A percentile compares a stretch with the other conserved stretches of the same genome.
Conservation (phyloP, 2,329 filamentous ascomycete genomes). For the Alternaria arborescens region DNA sequence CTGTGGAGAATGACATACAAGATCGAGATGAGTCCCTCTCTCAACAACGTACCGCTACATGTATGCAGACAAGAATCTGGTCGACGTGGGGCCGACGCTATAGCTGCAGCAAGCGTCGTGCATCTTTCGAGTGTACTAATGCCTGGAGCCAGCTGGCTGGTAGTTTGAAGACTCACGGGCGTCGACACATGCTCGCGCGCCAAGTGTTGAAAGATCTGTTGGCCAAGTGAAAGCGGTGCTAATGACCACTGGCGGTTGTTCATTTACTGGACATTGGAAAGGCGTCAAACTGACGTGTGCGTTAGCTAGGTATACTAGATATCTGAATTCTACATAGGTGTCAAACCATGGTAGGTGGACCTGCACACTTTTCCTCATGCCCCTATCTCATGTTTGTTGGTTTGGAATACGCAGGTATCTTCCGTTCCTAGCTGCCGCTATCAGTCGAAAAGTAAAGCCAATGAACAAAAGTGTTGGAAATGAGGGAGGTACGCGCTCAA, state of each 20-base stretch:
- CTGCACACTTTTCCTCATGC: background rate
- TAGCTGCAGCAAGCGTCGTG: background rate
- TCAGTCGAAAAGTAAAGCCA: background rate
- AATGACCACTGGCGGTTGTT: background rate
- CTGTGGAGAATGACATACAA: conserved; percentile 5
- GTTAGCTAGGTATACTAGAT: background rate
- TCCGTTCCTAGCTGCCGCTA: conserved; percentile 3
- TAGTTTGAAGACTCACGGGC: conserved; percentile 1
- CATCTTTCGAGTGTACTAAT: conserved; percentile 8
- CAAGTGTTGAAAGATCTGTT: conserved; percentile 6
- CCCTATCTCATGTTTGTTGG: conserved; percentile 1
- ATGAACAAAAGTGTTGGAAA: background rate
- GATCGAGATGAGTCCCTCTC: background rate
- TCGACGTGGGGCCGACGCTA: conserved; percentile 11
- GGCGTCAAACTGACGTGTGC: background rate
- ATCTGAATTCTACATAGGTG: background rate
- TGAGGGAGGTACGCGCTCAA: background rate
- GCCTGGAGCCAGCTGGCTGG: background rate
- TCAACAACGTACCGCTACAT: conserved; percentile 1
- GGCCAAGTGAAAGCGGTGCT: background rate
- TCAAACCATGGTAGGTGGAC: background rate
- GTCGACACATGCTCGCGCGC: conserved; percentile 8
- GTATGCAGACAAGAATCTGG: background rate
- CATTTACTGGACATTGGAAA: background rate
- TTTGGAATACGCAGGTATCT: background rate